Evolutionary conservation across 345 rosid genomes (phyloP).

Genomic region (Camelina laxa): DNA sequence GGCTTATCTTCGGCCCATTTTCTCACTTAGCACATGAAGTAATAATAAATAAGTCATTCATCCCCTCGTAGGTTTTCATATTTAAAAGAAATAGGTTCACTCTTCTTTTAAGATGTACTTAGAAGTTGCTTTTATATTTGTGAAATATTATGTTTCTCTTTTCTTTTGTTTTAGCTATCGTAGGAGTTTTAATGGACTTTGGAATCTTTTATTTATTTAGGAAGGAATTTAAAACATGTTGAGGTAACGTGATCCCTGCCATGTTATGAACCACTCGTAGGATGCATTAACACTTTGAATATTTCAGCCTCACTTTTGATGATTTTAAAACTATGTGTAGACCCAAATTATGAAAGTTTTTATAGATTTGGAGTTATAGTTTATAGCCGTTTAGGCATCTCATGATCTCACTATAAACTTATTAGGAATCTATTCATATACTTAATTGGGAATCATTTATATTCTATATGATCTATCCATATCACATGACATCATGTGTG

Average conservation of each 20-base stretch:
- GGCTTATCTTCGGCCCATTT: constrained; percentile 30
- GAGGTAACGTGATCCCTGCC: constrained; percentile 14
- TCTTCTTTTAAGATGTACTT: constrained; percentile 29
- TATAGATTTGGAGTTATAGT: neutral
- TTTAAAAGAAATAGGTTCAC: constrained; percentile 21
- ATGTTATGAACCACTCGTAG: constrained; percentile 31
- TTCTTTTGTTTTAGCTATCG: neutral
- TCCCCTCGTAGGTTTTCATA: constrained; percentile 1
- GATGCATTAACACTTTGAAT: constrained; percentile 9
- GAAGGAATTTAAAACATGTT: constrained; percentile 24
- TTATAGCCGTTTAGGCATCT: constrained; percentile 32
- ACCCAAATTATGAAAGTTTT: neutral
- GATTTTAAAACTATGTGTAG: constrained; percentile 3
- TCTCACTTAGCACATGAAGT: too few species aligned
- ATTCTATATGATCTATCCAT: constrained; percentile 5
- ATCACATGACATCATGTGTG: constrained; percentile 34
- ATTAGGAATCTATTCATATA: neutral
- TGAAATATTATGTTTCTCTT: constrained; percentile 20
- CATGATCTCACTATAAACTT: neutral
- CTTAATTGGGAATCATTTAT: neutral
- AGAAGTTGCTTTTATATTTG: constrained; percentile 15
- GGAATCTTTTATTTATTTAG: constrained; percentile 12
- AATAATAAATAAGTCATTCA: neutral
- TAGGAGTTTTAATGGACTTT: constrained; percentile 30
- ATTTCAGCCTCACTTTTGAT: constrained; percentile 11